Base-by-base conservation (phyloP, 345 rosid species). In the Adansonia digitata region DNA sequence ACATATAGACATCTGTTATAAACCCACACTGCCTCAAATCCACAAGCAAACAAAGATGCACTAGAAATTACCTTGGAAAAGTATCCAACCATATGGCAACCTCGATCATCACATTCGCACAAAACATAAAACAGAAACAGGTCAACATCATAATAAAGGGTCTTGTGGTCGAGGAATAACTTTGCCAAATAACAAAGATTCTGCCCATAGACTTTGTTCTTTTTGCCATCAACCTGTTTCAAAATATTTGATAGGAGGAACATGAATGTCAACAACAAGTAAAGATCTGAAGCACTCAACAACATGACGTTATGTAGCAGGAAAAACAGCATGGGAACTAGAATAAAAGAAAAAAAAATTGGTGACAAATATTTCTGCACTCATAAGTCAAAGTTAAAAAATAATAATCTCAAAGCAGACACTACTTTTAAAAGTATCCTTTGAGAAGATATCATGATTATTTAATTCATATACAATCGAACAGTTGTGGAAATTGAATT, bases 51-150 rank as follows among this genome's bases (percentile, higher is more conserved):
- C 49, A 75, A 39, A 26, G 61, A 43, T 12, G 39, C 27, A 71
- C 27, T n/a, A 48, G 49, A 60, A 71, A 51, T 80, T 84, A 91
- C 99, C 99, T 95, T 95, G 64, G 99, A 95, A 73, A 91, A 95
- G 82, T 95, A 95, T 73, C 99, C 99, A 82, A 93, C 98, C 98
- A 93, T 95, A 87, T 95, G 99, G 87, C 99, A 95, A 71, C 99
- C 99, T 35, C 99, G 94, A 83, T 95, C 99, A 85, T 95, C 99
- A 74, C 99, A 95, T 83, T 95, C 99, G n/a, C 98, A 95, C 79
- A 95, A 85, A 72, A 95, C 81, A 43, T 95, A 95, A 81, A 95
- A 95, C 51, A 95, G 88, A 83, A 93, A 95, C 76, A 95, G 84
- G 77, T 95, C 98, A 69, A 96, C 99, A 45, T 96, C 99, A 81